A percentile compares a stretch with the other conserved stretches of the same genome.
Evolutionary conservation across 108 stramenopile genomes (phyloP).

Genomic region (Schizochytrium sp.): DNA sequence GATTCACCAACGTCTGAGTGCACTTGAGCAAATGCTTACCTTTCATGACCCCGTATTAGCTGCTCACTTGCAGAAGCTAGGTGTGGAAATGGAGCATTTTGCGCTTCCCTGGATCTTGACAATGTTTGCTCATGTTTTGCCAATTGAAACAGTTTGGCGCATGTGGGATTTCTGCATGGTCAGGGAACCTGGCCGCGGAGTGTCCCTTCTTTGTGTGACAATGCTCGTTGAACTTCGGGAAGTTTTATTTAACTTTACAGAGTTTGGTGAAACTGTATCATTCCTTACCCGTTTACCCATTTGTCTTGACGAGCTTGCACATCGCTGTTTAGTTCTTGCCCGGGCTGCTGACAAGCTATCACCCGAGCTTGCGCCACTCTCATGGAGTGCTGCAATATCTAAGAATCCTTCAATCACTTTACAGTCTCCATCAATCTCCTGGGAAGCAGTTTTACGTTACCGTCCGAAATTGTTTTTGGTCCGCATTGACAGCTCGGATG

Average conservation of each 20-base stretch:
- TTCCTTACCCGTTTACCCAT: slow-evolving; percentile 42
- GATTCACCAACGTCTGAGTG: background rate
- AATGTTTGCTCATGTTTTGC: slow-evolving; percentile 49
- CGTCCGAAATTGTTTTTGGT: no score
- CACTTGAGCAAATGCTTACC: background rate
- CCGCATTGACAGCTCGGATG: no score
- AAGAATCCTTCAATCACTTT: no score
- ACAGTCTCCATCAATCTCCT: no score
- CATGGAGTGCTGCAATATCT: background rate
- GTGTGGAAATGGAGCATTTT: slow-evolving; percentile 10
- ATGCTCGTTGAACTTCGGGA: slow-evolving; percentile 32
- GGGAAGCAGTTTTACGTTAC: no score
- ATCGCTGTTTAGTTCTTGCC: slow-evolving; percentile 36
- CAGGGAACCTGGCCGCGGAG: background rate
- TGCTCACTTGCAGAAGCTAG: slow-evolving; percentile 12
- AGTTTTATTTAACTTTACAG: background rate
- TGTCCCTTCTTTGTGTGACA: background rate
- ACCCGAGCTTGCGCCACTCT: background rate
- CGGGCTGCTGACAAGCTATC: slow-evolving; percentile 17
- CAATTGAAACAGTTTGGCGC: background rate
- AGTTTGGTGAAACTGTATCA: slow-evolving; percentile 29
- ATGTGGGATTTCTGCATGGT: slow-evolving; percentile 40
- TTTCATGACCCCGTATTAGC: slow-evolving; percentile 7
- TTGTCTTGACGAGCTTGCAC: background rate
- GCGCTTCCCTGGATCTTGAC: slow-evolving; percentile 54